Evolutionary conservation across 129 eudicot species (phyloP), one percentile per base, ranked within the genome.

Genomic region (Flaveria brownii): DNA sequence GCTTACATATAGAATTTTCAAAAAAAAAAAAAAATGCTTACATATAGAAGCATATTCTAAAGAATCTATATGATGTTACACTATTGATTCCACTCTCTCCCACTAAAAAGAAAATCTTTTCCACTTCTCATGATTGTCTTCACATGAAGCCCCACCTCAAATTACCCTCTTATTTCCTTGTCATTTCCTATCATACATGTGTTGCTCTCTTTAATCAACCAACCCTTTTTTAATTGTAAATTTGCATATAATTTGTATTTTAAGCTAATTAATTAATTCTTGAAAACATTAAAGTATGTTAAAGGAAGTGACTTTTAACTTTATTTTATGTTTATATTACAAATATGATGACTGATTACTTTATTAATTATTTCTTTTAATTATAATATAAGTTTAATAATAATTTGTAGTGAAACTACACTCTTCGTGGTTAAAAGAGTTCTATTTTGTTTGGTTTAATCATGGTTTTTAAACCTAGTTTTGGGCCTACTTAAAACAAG

Each of bases 121-220:
- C 73, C 70, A 77, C 75, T 79, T 72, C 78, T 50, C 78, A 79
- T 79, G 68, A 51, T 79, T 70, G 71, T 78, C 71, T 79, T 72
- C 68, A 63, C 83, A 79, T 70, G 43, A 78, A 70, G 30, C 25
- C 72, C 82, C 71, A 70, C 82, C 62, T 0, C 45, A 78, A 78
- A 46, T 11, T 49, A 11, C 70, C 6, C 64, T 60, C 30, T 57
- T 54, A 71, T 70, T 78, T 70, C 77, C 70, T 70, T 70, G 82
- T 70, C 71, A 63, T 69, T 69, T 77, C 81, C 75, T 68, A 77
- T 60, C 77, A 78, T 26, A 62, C 68, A 62, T 78, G 82, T 78
- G 77, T 70, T 46, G 36, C 45, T 60, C 70, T 78, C 71, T 57
- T 76, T 42, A 65, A 65, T 65, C 41, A 64, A 50, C 43, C 72